Evolutionary conservation across 768 basidiomycete species (phyloP).

Genomic region (Asterophora parasitica): DNA sequence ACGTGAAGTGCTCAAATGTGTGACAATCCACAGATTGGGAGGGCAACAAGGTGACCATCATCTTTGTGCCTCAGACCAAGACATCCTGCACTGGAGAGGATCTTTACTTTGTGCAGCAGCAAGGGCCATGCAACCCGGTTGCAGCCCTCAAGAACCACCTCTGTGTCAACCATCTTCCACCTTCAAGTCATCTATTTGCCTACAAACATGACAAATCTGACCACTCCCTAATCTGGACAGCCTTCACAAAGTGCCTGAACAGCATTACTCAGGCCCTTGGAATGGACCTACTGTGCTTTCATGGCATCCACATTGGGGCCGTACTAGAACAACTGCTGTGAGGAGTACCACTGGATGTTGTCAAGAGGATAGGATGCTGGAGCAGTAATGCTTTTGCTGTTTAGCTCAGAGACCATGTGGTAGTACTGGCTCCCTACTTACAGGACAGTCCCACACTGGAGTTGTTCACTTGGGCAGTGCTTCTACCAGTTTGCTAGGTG

Average conservation of each 20-base stretch:
- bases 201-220: background rate
- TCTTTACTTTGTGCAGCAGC: constrained; percentile 13
- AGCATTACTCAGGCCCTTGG: background rate
- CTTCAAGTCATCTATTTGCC: constrained; percentile 5
- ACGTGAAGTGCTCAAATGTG: constrained; percentile 16
- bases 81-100: constrained; percentile 11
- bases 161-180: constrained; percentile 6
- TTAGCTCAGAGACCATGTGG: background rate
- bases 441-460: background rate
- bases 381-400: constrained; percentile 2
- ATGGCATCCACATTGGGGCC: constrained; percentile 23
- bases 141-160: constrained; percentile 12
- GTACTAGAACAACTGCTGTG: constrained; percentile 21
- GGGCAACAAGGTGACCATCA: constrained; percentile 8
- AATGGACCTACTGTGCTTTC: constrained; percentile 12
- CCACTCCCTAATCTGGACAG: constrained; percentile 17
- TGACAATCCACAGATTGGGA: background rate
- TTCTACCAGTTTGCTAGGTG: background rate
- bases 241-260: constrained; percentile 16
- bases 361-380: constrained; percentile 11
- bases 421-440: constrained; percentile 1
- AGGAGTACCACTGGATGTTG: constrained; percentile 11
- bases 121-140: constrained; percentile 8
- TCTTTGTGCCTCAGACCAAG: constrained; percentile 16
- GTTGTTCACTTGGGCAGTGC: background rate